A percentile compares a stretch with the other conserved stretches of the same genome.
phyloP scores from a whole-genome alignment of 2,329 filamentous ascomycete species.

The Colletotrichum tabaci region DNA sequence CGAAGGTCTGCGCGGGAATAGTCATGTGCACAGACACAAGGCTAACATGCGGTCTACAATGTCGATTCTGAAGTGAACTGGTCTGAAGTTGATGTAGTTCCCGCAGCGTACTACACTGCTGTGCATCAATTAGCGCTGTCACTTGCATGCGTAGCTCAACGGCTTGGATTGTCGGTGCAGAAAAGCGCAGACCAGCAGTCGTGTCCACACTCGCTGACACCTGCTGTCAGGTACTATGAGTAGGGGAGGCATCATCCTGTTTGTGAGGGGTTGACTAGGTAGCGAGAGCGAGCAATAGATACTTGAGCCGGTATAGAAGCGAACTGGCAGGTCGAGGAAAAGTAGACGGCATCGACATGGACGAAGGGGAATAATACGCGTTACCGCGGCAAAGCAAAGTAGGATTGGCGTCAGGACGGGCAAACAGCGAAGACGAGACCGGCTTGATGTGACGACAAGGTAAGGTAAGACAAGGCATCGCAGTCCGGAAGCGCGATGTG shows the following conservation, averaged over 20 bases:
- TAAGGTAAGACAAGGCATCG: constrained; percentile 8
- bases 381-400: constrained; percentile 15
- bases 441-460: constrained; percentile 10
- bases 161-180: constrained; percentile 32
- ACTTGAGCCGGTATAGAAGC: constrained; percentile 8
- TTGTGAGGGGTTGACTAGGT: constrained; percentile 7
- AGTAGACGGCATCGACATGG: background rate
- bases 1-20: background rate
- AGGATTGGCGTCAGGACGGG: constrained; percentile 24
- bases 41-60: constrained; percentile 9
- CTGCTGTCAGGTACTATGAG: constrained; percentile 35
- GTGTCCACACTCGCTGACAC: constrained; percentile 28
- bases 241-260: constrained; percentile 3
- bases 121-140: constrained; percentile 37
- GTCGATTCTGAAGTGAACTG: constrained; percentile 12
- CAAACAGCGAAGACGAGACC: background rate
- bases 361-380: constrained; percentile 8
- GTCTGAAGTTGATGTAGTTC: constrained; percentile 38
- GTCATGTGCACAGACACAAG: background rate
- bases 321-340: background rate
- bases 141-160: constrained; percentile 40
- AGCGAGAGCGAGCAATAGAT: background rate
- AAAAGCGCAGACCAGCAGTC: constrained; percentile 20
- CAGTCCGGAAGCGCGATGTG: constrained; percentile 1
- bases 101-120: constrained; percentile 22